Conservation (phyloP, 1,284 basidiomycete species). For the Tausonia pullulans region DNA sequence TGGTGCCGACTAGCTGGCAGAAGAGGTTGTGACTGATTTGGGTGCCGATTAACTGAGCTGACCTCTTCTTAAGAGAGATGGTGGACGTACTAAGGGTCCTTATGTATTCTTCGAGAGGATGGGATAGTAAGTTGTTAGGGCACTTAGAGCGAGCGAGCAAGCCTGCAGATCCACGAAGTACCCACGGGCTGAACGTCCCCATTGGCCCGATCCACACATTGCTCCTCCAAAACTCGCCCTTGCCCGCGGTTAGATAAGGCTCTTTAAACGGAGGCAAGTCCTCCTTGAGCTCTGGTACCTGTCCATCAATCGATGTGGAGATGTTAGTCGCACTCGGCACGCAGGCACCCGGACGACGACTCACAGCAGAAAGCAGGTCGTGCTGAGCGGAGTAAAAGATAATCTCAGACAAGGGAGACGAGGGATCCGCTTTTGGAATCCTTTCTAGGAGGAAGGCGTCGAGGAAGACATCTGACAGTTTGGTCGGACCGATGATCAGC, state of each 20-base stretch:
- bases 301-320: background rate
- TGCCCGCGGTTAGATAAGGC: conserved; percentile 1
- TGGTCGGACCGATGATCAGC: background rate
- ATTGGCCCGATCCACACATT: conserved; percentile 14
- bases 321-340: background rate
- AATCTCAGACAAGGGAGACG: background rate
- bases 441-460: conserved; percentile 10
- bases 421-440: background rate
- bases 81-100: conserved; percentile 5
- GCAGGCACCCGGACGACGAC: background rate
- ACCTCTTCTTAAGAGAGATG: too few species aligned
- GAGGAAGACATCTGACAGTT: background rate
- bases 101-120: background rate
- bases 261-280: background rate
- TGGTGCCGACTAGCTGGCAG: conserved; percentile 2
- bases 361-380: conserved; percentile 6
- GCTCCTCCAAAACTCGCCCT: conserved; percentile 6
- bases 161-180: background rate
- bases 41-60: too few species aligned
- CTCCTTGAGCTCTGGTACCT: conserved; percentile 7
- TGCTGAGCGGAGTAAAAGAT: conserved; percentile 12
- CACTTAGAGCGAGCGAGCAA: background rate
- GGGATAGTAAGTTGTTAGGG: background rate
- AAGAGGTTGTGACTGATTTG: conserved; percentile 10
- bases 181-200: conserved; percentile 14